Evolutionary conservation across 352 stramenopile species (phyloP), one percentile per base, ranked within the genome.

Genomic region (Thalassiosira ordinaria): DNA sequence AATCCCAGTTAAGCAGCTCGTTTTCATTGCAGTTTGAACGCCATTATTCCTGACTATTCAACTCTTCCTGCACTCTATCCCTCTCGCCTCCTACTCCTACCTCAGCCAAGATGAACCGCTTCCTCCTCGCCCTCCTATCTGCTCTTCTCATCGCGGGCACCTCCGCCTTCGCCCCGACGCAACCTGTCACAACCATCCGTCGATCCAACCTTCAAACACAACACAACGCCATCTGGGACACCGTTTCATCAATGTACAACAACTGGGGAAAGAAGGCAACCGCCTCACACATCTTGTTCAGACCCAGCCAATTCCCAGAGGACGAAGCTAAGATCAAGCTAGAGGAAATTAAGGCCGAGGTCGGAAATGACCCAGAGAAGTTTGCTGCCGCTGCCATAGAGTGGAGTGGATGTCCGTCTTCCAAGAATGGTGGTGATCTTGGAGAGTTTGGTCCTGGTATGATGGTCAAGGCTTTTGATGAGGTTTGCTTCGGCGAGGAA

Each of bases 391-490:
- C 62, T 6, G 74, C 74, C 3, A 78, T 35, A 35, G 74, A 83
- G 63, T 83, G 74, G 74, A 83, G 74, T 53, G 69, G 61, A 46
- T 95, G 91, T 80, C 89, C 91, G 13, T 89, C 70, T 7, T 47
- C 62, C 3, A 80, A 72, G 14, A 75, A 85, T 44, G 90, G 89
- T 20, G 91, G 91, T 24, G 56, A 60, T 51, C 71, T 95, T 9
- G 91, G 90, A 63, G 61, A 78, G 31, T 94, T 95, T 69, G 88
- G 82, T 29, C 91, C 87, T n/a, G 91, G 91, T 59, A 64, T 74
- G 26, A 95, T 95, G 91, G 91, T 95, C 1, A 89, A 90, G 60
- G 80, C 88, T 46, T 95, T 95, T 63, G 88, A 95, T 74, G 67
- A 89, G 9, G 89, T 95, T 35, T 87, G 90, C 20, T 95, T 94